A percentile compares a stretch with the other conserved stretches of the same genome.
phyloP scores from a whole-genome alignment of 176 grass and related monocot genomes.

The Pontederia crassipes region DNA sequence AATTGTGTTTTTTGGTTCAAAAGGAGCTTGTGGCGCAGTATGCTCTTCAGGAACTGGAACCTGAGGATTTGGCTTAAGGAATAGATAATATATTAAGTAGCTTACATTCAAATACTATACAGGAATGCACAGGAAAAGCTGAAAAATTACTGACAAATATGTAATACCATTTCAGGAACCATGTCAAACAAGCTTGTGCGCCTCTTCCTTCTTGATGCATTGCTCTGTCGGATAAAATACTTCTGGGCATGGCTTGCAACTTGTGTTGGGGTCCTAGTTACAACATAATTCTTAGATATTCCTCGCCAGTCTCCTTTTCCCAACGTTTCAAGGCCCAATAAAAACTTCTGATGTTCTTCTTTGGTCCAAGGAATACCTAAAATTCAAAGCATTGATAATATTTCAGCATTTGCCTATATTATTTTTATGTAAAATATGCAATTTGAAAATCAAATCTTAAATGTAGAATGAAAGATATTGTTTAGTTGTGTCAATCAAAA shows the following conservation, averaged over 20 bases:
- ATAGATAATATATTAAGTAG: constrained; percentile 8
- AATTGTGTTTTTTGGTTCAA: constrained; percentile 31
- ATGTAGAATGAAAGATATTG: background rate
- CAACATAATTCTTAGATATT: constrained; percentile 67
- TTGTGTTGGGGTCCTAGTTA: constrained; percentile 84
- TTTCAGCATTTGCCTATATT: background rate
- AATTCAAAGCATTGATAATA: constrained; percentile 4
- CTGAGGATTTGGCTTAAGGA: constrained; percentile 31
- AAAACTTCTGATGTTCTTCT: constrained; percentile 81
- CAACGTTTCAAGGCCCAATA: constrained; percentile 69
- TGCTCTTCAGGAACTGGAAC: constrained; percentile 13
- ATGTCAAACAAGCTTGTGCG: constrained; percentile 87
- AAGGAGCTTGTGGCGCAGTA: constrained; percentile 13
- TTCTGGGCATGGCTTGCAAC: constrained; percentile 96
- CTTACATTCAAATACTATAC: background rate
- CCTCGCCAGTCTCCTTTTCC: constrained; percentile 92
- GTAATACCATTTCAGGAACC: constrained; percentile 51
- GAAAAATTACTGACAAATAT: background rate
- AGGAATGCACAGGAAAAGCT: too few relatives aligned
- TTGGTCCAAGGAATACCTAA: constrained; percentile 86
- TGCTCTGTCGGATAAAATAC: constrained; percentile 74
- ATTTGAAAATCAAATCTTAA: background rate
- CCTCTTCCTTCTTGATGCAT: constrained; percentile 63
- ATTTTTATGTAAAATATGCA: too few relatives aligned
- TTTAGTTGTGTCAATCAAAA: too few relatives aligned